Evolutionary conservation across 495 filamentous ascomycete species (phyloP).

Genomic region (Symbiotaphrina buchneri): DNA sequence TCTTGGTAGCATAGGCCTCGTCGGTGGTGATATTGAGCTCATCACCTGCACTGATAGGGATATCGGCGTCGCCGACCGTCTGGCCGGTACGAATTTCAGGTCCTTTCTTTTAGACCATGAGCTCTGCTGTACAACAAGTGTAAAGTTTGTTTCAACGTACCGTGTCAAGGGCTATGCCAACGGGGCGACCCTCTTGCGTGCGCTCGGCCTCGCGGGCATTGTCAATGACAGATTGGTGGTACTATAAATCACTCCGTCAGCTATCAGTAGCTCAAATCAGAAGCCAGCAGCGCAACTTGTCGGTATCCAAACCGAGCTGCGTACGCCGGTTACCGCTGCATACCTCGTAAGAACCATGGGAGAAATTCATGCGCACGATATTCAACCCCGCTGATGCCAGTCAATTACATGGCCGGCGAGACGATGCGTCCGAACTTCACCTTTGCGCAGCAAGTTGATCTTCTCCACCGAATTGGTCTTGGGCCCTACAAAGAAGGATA

Average conservation of each 20-base stretch:
- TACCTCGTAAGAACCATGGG: conserved; percentile 83
- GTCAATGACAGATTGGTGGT: conserved; percentile 92
- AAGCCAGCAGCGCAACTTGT: background rate
- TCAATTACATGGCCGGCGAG: background rate
- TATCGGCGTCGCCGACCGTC: conserved; percentile 62
- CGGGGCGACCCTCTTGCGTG: conserved; percentile 49
- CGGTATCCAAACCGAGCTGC: conserved; percentile 6
- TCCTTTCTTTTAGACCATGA: conserved; percentile 39
- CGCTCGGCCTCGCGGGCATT: conserved; percentile 71
- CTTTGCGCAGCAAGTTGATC: conserved; percentile 73
- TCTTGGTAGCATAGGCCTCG: conserved; percentile 69
- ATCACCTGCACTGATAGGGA: conserved; percentile 62
- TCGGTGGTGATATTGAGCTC: conserved; percentile 93
- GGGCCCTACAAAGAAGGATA: conserved; percentile 28
- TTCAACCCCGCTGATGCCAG: conserved; percentile 52
- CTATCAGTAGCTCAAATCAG: conserved; percentile 1
- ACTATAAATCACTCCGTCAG: conserved; percentile 17
- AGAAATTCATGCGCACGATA: conserved; percentile 99
- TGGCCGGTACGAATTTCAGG: conserved; percentile 96
- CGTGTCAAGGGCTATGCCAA: conserved; percentile 95
- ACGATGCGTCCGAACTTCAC: too few relatives aligned
- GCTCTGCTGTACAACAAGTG: background rate
- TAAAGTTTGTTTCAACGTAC: conserved; percentile 11
- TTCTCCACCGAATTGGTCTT: conserved; percentile 97
- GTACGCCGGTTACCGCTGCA: conserved; percentile 6